A percentile compares a stretch with the other conserved stretches of the same genome.
Evolutionary conservation across 225 moss, liverwort and hornwort species (phyloP).

Genomic region (Lunularia cruciata): DNA sequence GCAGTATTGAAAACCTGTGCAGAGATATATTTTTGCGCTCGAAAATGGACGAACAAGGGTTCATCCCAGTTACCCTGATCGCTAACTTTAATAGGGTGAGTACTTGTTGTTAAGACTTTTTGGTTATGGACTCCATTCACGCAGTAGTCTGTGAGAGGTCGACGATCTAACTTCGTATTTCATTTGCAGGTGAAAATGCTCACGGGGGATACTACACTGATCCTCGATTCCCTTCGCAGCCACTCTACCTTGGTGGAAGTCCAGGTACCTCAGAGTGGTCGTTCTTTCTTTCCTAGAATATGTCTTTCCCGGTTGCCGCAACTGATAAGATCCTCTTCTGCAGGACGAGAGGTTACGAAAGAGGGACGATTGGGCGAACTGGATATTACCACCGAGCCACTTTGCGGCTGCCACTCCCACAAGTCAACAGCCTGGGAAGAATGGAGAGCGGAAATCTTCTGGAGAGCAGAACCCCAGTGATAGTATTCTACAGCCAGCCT

Average conservation of each 20-base stretch:
- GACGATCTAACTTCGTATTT: too few relatives aligned
- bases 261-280: too few relatives aligned
- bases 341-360: constrained; percentile 93
- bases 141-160: too few relatives aligned
- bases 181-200: constrained; percentile 85
- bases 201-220: constrained; percentile 70
- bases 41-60: constrained; percentile 92
- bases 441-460: constrained; percentile 36
- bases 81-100: constrained; percentile 96
- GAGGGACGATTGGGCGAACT: constrained; percentile 87
- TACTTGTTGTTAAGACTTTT: background rate
- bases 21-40: constrained; percentile 95
- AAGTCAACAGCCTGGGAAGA: constrained; percentile 40
- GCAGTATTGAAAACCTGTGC: constrained; percentile 98
- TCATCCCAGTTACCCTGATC: constrained; percentile 76
- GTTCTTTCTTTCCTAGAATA: background rate
- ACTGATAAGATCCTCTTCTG: constrained; percentile 9
- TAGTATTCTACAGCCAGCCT: background rate
- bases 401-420: constrained; percentile 43
- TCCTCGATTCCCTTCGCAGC: constrained; percentile 75
- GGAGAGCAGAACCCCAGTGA: constrained; percentile 15
- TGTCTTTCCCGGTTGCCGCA: background rate
- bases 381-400: constrained; percentile 73
- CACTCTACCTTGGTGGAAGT: constrained; percentile 86
- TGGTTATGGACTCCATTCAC: too few relatives aligned